A percentile compares a stretch with the other conserved stretches of the same genome.
Evolutionary conservation across 257 asterid species (phyloP).

Genomic region (Solanum medicagineum): DNA sequence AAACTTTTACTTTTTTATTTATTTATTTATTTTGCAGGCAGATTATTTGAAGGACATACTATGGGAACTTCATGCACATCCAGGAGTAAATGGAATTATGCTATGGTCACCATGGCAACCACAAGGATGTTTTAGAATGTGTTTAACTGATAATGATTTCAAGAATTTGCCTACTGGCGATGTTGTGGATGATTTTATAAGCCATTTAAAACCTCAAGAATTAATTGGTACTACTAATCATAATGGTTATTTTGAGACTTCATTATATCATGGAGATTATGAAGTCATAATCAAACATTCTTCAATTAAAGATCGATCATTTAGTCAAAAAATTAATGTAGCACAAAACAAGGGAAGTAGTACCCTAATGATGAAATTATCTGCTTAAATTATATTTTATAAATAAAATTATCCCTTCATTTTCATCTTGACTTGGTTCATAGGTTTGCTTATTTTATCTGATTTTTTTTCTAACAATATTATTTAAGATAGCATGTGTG

Average conservation of each 20-base stretch:
- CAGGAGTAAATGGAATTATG: constrained; percentile 13
- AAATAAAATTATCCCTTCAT: not conserved
- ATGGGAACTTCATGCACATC: constrained; percentile 17
- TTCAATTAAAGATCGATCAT: not conserved
- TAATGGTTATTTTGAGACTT: constrained; percentile 6
- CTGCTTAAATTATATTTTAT: not conserved
- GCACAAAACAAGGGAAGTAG: not conserved
- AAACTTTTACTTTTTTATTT: no score
- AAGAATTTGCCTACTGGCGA: constrained; percentile 24
- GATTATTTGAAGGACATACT: constrained; percentile 7
- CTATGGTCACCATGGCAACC: constrained; percentile 15
- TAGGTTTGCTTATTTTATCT: not conserved
- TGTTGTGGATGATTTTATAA: constrained; percentile 14
- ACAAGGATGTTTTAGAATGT: constrained; percentile 17
- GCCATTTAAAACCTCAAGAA: constrained; percentile 4
- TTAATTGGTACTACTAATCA: constrained; percentile 4
- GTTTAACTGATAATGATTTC: constrained; percentile 17
- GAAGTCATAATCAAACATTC: constrained; percentile 3
- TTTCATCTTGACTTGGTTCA: not conserved
- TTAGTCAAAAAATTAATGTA: not conserved
- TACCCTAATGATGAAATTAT: not conserved
- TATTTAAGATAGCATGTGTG: not conserved
- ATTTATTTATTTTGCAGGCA: not conserved
- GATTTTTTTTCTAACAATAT: not conserved
- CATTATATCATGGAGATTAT: constrained; percentile 21